Evolutionary conservation across 2,329 filamentous ascomycete genomes (phyloP).

Genomic region (Penicillium sp.): DNA sequence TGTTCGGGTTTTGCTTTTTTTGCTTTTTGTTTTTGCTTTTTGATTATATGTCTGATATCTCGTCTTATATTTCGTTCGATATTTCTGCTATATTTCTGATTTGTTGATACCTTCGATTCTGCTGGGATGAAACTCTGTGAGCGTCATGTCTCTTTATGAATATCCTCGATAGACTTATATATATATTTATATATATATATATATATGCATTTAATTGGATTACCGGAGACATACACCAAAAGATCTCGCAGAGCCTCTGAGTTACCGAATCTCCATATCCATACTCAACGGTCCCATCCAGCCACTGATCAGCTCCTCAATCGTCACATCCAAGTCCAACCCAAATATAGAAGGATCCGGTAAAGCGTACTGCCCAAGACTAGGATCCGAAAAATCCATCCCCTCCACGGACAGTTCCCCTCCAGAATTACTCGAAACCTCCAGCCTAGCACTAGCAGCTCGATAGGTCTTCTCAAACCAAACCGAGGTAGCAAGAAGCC

Average conservation of each 20-base stretch:
- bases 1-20: neutral
- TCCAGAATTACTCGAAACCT: constrained; percentile 1
- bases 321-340: constrained; percentile 10
- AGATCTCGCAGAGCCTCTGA: neutral
- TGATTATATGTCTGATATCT: neutral
- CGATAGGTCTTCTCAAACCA: constrained; percentile 3
- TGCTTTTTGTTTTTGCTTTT: neutral
- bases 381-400: constrained; percentile 1
- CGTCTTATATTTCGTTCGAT: neutral
- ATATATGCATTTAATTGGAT: neutral
- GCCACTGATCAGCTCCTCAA: constrained; percentile 13
- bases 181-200: neutral
- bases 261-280: neutral
- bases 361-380: neutral
- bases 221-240: neutral
- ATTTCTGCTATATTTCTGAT: neutral
- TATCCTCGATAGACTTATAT: neutral
- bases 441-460: neutral
- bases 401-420: neutral
- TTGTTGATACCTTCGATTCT: constrained; percentile 1
- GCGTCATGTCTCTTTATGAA: neutral
- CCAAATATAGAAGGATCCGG: constrained; percentile 6
- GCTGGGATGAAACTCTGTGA: constrained; percentile 1
- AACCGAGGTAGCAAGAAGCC: neutral
- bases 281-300: constrained; percentile 7